Evolutionary conservation across 495 filamentous ascomycete species (phyloP), one percentile per base, ranked within the genome.

Genomic region (Penicillium samsonianum): DNA sequence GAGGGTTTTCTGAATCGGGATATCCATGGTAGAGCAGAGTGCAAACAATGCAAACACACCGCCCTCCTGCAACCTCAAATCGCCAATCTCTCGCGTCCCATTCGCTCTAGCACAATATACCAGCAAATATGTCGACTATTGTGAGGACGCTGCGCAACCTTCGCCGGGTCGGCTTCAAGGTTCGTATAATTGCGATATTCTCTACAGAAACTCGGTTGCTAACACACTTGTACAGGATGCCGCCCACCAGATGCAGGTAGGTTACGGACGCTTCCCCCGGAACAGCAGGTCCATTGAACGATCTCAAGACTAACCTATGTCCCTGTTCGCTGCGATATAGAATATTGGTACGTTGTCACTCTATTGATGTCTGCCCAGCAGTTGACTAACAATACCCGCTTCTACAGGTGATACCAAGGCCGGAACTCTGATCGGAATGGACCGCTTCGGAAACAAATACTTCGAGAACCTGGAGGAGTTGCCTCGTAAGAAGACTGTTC

Each of bases 401-500:
- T 68, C 68, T 65, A 58, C 67, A 89, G 95, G 95, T 78, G 95
- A 99, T 80, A 98, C 94, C 73, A 98, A 98, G 79, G 89, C 89
- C 62, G 95, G 95, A 65, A 87, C 82, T 51, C 81, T 96, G 64
- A 86, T 99, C 58, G 95, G 87, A 54, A 80, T 72, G 59, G 95
- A 99, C 80, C 82, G 85, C 67, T 97, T 84, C 72, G 95, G 95
- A 68, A 99, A 99, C 83, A 97, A 95, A 74, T 99, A 82, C 82
- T 99, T 82, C 77, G 95, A 98, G 82, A 96, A 99, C 78, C 73
- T 85, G 63, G 91, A 98, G 70, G 94, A 99, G 73, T 80, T 99
- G 45, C 95, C 95, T 48, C 84, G 93, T 96, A 77, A 74, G 88
- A 69, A 33, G 58, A 22, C 20, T 14, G 6, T 20, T 10, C 23